Percentiles rank a stretch among this genome's conserved stretches.
Conservation (phyloP, 108 stramenopile genomes). For the Nitzschia sp. region DNA sequence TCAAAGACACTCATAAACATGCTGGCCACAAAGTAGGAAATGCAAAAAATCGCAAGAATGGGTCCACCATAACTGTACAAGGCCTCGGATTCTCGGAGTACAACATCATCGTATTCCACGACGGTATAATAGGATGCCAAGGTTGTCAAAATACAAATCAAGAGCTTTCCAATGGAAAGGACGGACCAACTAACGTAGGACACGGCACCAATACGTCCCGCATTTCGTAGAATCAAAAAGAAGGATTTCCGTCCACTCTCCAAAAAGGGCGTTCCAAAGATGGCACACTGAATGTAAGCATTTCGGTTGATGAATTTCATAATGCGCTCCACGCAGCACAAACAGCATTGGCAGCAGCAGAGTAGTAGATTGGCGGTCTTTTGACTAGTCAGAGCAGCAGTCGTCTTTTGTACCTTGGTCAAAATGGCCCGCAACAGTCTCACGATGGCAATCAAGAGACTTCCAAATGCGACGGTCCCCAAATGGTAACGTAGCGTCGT, state of each 20-base stretch:
- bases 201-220: slow-evolving; percentile 62
- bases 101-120: slow-evolving; percentile 16
- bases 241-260: slow-evolving; percentile 73
- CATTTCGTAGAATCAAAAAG: slow-evolving; percentile 83
- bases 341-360: slow-evolving; percentile 89
- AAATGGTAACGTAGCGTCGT: slow-evolving; percentile 76
- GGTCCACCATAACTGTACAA: slow-evolving; percentile 72
- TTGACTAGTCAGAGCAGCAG: slow-evolving; percentile 63
- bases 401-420: slow-evolving; percentile 82
- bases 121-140: slow-evolving; percentile 44
- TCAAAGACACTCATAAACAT: slow-evolving; percentile 83
- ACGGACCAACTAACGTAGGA: slow-evolving; percentile 69
- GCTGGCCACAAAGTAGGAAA: slow-evolving; percentile 59
- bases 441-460: slow-evolving; percentile 89
- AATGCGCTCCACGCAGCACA: slow-evolving; percentile 82
- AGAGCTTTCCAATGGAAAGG: slow-evolving; percentile 85
- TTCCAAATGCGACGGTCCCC: slow-evolving; percentile 96
- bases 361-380: slow-evolving; percentile 76
- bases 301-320: slow-evolving; percentile 91
- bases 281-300: slow-evolving; percentile 85
- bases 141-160: slow-evolving; percentile 74
- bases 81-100: slow-evolving; percentile 7
- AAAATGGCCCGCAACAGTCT: slow-evolving; percentile 87
- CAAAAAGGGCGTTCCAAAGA: slow-evolving; percentile 89
- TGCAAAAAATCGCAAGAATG: slow-evolving; percentile 61